Percentiles rank a stretch among this genome's conserved stretches.
Evolutionary conservation across 1,284 basidiomycete genomes (phyloP).

Genomic region (Apiotrichum mycotoxinovorans): DNA sequence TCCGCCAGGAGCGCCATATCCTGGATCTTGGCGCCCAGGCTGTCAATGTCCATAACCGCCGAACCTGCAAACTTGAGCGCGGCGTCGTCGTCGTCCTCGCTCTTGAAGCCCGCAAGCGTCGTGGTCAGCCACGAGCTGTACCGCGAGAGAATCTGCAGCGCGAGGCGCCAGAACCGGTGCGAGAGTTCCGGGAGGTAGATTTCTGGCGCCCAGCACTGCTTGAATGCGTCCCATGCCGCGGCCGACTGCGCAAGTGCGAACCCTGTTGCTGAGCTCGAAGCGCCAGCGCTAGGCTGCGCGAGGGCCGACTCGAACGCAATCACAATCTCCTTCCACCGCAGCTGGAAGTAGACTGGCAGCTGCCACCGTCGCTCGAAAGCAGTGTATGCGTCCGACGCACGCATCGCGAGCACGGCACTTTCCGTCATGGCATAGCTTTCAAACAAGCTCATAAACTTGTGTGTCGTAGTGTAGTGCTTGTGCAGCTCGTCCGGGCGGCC

Average conservation of each 20-base stretch:
- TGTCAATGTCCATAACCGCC: conserved; percentile 36
- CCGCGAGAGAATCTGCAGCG: conserved; percentile 75
- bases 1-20: conserved; percentile 5
- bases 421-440: conserved; percentile 76
- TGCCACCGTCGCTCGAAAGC: conserved; percentile 88
- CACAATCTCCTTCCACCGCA: conserved; percentile 95
- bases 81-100: conserved; percentile 57
- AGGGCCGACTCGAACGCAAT: conserved; percentile 67
- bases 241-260: conserved; percentile 59
- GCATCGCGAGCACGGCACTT: conserved; percentile 65
- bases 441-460: conserved; percentile 77
- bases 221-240: conserved; percentile 68
- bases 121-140: conserved; percentile 69
- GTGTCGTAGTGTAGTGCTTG: conserved; percentile 80
- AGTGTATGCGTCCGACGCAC: conserved; percentile 64
- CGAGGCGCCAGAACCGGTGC: conserved; percentile 81
- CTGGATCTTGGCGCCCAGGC: conserved; percentile 19
- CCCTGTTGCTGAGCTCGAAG: conserved; percentile 4
- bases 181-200: conserved; percentile 76
- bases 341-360: conserved; percentile 91
- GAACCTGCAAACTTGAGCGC: conserved; percentile 31
- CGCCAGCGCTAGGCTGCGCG: conserved; percentile 15
- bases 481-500: conserved; percentile 87
- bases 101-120: conserved; percentile 46
- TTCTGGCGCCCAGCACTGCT: conserved; percentile 76